Evolutionary conservation across 2,329 filamentous ascomycete genomes (phyloP), one percentile per base, ranked within the genome.

Genomic region (Fusarium fracticaudum): DNA sequence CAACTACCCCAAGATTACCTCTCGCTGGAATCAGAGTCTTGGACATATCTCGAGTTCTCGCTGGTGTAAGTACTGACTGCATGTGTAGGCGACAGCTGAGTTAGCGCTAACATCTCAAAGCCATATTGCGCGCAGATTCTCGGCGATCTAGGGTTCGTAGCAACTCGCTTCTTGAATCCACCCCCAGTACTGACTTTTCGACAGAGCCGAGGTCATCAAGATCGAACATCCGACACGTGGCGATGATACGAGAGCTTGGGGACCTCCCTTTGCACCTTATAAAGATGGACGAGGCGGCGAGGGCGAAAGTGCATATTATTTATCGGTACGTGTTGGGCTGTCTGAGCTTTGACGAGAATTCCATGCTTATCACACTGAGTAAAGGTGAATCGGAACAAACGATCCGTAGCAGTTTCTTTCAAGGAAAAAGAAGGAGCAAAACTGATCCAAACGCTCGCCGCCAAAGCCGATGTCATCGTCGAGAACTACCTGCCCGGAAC

Each of bases 81-180:
- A 6, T 1, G 4, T 20, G 2, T 11, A 8, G 3, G 0, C 1
- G 4, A 0, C 3, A 3, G 8, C 4, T 8, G 12, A 24, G 48
- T 22, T 6, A 6, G 3, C 3, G 12, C n/a, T 51, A 4, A 51
- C 9, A 15, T 1, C 17, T 3, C 0, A 98, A 20, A 62, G 94
- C 96, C 96, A 73, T 98, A 98, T 80, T 98, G 94, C 78, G 98
- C 96, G 31, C 96, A 99, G 81, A 98, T 98, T 47, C 85, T 99
- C 7, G 96, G 95, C 64, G 96, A 99, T 82, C 87, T 98, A 2
- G 48, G 48, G 48, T 51, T 35, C 3, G 48, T 24, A 24, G 22
- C 22, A 15, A 24, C 17, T 35, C 6, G 17, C 8, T 20, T 20
- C 12, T 24, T 5, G 0, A 35, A 24, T 15, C 4, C 8, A 15